Percentiles rank a stretch among this genome's conserved stretches.
Evolutionary conservation across 257 asterid genomes (phyloP).

Genomic region (Handroanthus guayacan): DNA sequence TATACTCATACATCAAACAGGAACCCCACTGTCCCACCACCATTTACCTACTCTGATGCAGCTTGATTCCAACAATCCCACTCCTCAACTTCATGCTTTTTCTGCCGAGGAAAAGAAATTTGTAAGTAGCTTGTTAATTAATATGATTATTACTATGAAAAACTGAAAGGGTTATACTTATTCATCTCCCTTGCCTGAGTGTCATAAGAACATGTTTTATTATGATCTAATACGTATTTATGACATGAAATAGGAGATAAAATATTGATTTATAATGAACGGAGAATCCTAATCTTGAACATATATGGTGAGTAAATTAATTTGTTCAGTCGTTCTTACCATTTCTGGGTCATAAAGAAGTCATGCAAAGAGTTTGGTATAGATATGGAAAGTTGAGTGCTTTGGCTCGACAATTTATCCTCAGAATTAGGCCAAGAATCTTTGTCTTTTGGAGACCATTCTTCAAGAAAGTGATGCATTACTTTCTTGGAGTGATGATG

Average conservation of each 20-base stretch:
- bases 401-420: constrained; percentile 38
- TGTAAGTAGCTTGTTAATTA: no score
- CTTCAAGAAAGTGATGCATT: constrained; percentile 78
- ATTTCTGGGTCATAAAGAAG: constrained; percentile 60
- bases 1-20: constrained; percentile 38
- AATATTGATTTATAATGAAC: no score
- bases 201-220: no score
- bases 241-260: no score
- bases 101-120: constrained; percentile 46
- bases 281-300: no score
- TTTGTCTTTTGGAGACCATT: constrained; percentile 59
- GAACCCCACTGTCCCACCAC: constrained; percentile 48
- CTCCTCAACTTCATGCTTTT: constrained; percentile 34
- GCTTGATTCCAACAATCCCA: constrained; percentile 48
- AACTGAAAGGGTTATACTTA: no score
- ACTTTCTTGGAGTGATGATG: constrained; percentile 58
- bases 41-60: constrained; percentile 40
- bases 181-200: no score
- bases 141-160: no score
- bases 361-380: constrained; percentile 58
- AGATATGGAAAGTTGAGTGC: constrained; percentile 63
- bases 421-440: constrained; percentile 49
- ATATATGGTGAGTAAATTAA: not conserved
- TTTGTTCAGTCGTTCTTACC: constrained; percentile 37
- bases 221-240: no score